A percentile compares a stretch with the other conserved stretches of the same genome.
These are phyloP conservation scores for Coemansia sp. DNA, from an alignment of 192 early-diverging fungal species.

Conservation along the genomic window DNA sequence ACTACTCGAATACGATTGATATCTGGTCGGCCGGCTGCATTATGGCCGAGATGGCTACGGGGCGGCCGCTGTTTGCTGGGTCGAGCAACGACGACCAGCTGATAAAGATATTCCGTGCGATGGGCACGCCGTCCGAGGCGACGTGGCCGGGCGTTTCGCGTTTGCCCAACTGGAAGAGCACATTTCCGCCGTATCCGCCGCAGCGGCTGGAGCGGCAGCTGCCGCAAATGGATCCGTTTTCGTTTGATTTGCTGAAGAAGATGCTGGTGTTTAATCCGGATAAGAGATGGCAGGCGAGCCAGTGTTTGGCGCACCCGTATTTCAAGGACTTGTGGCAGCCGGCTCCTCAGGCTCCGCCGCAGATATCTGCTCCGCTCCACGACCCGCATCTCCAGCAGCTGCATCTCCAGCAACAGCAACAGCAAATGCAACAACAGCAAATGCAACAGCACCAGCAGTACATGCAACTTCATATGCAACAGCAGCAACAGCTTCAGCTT, in stretches of 20 bases:
- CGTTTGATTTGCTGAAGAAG: constrained; percentile 71
- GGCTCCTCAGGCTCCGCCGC: constrained; percentile 30
- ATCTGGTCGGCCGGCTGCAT: constrained; percentile 99
- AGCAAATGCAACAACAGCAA: constrained; percentile 27
- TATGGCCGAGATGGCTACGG: constrained; percentile 91
- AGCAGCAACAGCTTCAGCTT: constrained; percentile 23
- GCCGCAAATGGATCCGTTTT: constrained; percentile 74
- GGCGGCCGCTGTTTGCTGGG: constrained; percentile 78
- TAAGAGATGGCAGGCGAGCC: constrained; percentile 38
- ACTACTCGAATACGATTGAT: constrained; percentile 94
- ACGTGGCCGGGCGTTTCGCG: constrained; percentile 75
- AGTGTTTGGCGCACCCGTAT: constrained; percentile 42
- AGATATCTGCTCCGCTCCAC: constrained; percentile 11
- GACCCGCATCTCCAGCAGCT: constrained; percentile 35
- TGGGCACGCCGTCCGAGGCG: constrained; percentile 75
- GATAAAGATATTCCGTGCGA: constrained; percentile 72
- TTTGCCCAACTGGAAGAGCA: constrained; percentile 68
- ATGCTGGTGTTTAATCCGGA: constrained; percentile 74
- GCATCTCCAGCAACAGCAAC: constrained; percentile 37
- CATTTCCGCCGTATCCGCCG: constrained; percentile 65
- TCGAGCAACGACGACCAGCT: constrained; percentile 81
- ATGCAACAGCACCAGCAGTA: constrained; percentile 20
- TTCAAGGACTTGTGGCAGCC: constrained; percentile 52
- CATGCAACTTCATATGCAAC: constrained; percentile 19
- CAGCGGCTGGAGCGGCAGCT: constrained; percentile 63